phyloP scores from a whole-genome alignment of 768 basidiomycete species.

The Coprinellus micaceus region DNA sequence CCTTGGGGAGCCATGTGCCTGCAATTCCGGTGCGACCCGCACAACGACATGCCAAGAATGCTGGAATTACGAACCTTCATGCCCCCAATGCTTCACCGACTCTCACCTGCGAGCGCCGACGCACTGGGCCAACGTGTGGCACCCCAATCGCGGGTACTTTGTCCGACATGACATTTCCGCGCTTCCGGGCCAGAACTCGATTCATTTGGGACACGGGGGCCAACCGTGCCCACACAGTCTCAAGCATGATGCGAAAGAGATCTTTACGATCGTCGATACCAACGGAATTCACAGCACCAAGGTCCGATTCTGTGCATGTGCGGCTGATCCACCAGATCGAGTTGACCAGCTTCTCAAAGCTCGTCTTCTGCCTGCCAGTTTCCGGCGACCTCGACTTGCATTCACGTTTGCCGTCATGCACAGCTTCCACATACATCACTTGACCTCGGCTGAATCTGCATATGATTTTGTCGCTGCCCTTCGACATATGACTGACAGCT shows the following conservation, averaged over 20 bases:
- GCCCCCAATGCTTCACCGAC: conserved; percentile 19
- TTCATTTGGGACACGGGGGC: conserved; percentile 20
- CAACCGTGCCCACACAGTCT: conserved; percentile 8
- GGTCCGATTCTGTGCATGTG: conserved; percentile 23
- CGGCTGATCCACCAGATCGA: conserved; percentile 5
- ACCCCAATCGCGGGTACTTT: conserved; percentile 13
- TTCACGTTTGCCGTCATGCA: conserved; percentile 23
- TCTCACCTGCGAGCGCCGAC: conserved; percentile 15
- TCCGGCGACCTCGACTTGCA: conserved; percentile 16
- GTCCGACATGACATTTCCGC: conserved; percentile 20
- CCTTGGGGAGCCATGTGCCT: no score
- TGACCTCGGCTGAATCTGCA: conserved; percentile 22
- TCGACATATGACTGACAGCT: conserved; percentile 19
- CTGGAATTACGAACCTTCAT: conserved; percentile 4
- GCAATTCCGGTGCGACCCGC: not conserved
- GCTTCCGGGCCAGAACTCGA: conserved; percentile 5
- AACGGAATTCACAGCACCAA: conserved; percentile 25
- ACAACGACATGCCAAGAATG: conserved; percentile 18
- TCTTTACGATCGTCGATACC: conserved; percentile 19
- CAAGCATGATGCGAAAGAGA: not conserved
- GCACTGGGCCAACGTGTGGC: conserved; percentile 27
- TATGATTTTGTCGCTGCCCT: conserved; percentile 24
- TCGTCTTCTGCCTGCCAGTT: conserved; percentile 25
- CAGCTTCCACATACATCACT: conserved; percentile 21
- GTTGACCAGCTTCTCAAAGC: conserved; percentile 20